Evolutionary conservation across 305 asterid species (phyloP).

Genomic region (Galium porrigens): DNA sequence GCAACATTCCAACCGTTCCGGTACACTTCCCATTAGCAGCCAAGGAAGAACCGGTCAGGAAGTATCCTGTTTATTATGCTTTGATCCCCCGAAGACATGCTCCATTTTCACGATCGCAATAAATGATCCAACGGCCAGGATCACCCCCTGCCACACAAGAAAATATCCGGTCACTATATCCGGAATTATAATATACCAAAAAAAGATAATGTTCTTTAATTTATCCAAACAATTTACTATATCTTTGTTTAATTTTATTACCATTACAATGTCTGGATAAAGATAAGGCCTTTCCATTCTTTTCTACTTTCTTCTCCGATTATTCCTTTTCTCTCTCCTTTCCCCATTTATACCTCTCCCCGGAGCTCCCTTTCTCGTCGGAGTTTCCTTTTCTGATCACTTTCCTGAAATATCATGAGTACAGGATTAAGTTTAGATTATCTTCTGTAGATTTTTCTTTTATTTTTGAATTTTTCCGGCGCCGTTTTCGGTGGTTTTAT

Average conservation of each 20-base stretch:
- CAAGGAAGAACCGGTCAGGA: slow-evolving; percentile 31
- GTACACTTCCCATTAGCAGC: not conserved
- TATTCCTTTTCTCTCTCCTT: slow-evolving; percentile 18
- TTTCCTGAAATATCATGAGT: not conserved
- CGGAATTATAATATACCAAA: not conserved
- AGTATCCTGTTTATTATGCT: not conserved
- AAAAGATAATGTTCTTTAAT: slow-evolving; percentile 12
- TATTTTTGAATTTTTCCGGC: not conserved
- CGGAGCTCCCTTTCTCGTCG: not conserved
- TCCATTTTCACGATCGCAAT: not conserved
- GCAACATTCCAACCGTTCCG: not conserved
- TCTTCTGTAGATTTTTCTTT: not conserved
- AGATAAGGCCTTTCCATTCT: slow-evolving; percentile 21
- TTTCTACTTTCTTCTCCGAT: slow-evolving; percentile 9
- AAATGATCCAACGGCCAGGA: slow-evolving; percentile 3
- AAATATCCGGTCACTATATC: not conserved
- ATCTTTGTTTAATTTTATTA: not conserved
- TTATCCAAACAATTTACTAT: slow-evolving; percentile 16
- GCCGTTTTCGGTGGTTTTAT: not conserved
- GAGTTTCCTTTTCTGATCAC: not conserved
- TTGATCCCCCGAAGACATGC: not conserved
- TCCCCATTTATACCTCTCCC: slow-evolving; percentile 1
- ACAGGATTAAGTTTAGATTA: not conserved
- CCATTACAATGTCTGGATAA: slow-evolving; percentile 20
- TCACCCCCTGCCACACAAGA: not conserved